These are phyloP conservation scores for Orychophragmus violaceus DNA, from an alignment of 345 rosid species.

Conservation along the genomic window DNA sequence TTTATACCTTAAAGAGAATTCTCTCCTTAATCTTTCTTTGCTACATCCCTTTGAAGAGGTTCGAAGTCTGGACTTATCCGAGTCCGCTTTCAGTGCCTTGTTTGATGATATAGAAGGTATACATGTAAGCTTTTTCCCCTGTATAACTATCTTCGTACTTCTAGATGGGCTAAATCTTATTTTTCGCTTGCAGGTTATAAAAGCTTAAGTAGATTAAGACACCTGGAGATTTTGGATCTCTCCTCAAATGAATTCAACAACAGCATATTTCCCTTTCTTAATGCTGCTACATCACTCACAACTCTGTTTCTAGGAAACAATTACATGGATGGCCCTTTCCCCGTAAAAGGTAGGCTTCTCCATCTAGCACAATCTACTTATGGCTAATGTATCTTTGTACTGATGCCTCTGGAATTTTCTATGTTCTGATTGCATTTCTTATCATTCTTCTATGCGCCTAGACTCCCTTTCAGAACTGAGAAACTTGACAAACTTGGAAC, in stretches of 20 bases:
- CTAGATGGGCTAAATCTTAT: too few species aligned
- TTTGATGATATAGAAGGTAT: constrained; percentile 2
- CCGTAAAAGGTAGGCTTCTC: not conserved
- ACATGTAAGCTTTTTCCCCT: too few species aligned
- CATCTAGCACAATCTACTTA: not conserved
- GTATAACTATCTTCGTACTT: too few species aligned
- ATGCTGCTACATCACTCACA: constrained; percentile 6
- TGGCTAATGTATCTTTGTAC: not conserved
- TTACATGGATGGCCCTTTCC: not conserved
- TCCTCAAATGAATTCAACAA: not conserved
- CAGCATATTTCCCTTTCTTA: not conserved
- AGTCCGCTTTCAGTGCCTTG: not conserved
- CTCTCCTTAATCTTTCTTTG: constrained; percentile 1
- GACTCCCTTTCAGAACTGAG: not conserved
- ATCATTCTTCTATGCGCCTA: not conserved
- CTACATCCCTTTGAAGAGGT: constrained; percentile 12
- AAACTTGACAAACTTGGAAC: constrained; percentile 11
- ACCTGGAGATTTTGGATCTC: constrained; percentile 12
- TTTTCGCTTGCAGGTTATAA: not conserved
- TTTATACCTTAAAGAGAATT: not conserved
- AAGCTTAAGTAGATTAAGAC: not conserved
- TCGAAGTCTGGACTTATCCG: not conserved
- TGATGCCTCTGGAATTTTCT: not conserved
- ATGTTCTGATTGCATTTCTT: not conserved
- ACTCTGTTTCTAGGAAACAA: not conserved